phyloP scores from a whole-genome alignment of 2,329 filamentous ascomycete genomes.

The Ascocoryne sarcoides region DNA sequence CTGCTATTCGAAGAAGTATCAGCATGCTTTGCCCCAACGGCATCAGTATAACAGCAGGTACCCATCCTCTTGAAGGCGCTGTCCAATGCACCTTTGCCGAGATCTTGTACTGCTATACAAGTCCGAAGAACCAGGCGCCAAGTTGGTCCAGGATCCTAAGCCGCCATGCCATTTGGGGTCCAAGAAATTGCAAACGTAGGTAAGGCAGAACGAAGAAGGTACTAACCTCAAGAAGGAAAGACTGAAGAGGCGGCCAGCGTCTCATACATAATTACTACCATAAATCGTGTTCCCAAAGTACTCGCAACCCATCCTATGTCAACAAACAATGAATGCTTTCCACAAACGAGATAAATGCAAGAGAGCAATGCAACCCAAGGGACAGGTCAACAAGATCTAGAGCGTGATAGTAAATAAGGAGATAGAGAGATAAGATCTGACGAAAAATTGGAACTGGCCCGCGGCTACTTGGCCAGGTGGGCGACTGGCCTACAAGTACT shows the following conservation, averaged over 20 bases:
- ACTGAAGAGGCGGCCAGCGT: slow-evolving; percentile 27
- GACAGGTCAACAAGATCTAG: background rate
- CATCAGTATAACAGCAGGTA: too few relatives aligned
- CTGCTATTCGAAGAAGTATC: slow-evolving; percentile 11
- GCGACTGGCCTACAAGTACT: background rate
- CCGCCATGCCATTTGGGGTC: slow-evolving; percentile 2
- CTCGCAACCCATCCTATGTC: slow-evolving; percentile 10
- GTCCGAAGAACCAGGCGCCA: too few relatives aligned
- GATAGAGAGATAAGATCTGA: background rate
- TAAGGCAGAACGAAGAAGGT: background rate
- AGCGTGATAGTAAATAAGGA: background rate
- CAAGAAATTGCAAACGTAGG: slow-evolving; percentile 1
- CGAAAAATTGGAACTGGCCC: slow-evolving; percentile 1
- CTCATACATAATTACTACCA: slow-evolving; percentile 27
- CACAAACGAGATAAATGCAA: slow-evolving; percentile 1
- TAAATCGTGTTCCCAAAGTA: slow-evolving; percentile 11
- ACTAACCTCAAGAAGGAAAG: slow-evolving; percentile 26
- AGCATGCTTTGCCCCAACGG: slow-evolving; percentile 16
- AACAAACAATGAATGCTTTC: background rate
- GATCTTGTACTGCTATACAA: too few relatives aligned
- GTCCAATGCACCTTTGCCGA: too few relatives aligned
- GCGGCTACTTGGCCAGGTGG: background rate
- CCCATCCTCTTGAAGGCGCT: too few relatives aligned
- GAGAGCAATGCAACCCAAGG: slow-evolving; percentile 6
- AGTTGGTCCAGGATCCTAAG: too few relatives aligned